Percentiles rank a stretch among this genome's conserved stretches.
These are phyloP conservation scores for Coprinopsis cinerea DNA, from an alignment of 768 basidiomycete species.

Conservation along the genomic window DNA sequence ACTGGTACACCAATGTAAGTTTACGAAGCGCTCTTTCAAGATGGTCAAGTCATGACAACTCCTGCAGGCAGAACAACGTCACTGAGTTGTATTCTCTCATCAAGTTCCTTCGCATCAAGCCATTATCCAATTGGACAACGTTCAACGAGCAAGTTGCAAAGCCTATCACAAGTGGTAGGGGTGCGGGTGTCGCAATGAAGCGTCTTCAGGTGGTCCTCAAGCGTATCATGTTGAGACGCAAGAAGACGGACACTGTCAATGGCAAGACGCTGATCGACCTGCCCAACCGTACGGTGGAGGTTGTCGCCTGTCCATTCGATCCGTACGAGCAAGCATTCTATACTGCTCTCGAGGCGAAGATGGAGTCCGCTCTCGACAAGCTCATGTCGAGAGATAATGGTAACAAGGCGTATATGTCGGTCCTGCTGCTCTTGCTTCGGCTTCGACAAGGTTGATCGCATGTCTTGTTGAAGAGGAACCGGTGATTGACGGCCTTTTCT, in stretches of 20 bases:
- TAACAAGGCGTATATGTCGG: constrained; percentile 61
- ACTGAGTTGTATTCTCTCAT: constrained; percentile 87
- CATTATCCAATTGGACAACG: constrained; percentile 69
- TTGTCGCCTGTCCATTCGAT: constrained; percentile 77
- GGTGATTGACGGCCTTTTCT: neutral
- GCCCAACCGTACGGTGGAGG: constrained; percentile 63
- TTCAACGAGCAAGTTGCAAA: constrained; percentile 78
- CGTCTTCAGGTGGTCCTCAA: constrained; percentile 82
- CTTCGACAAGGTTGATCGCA: constrained; percentile 74
- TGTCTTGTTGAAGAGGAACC: neutral
- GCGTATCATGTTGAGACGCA: constrained; percentile 84
- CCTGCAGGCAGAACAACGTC: constrained; percentile 76
- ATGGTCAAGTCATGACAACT: constrained; percentile 3
- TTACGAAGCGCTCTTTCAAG: constrained; percentile 11
- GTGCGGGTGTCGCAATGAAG: constrained; percentile 69
- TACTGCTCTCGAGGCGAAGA: constrained; percentile 57
- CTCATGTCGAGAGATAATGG: constrained; percentile 47
- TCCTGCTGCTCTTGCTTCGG: constrained; percentile 68
- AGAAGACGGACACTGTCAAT: constrained; percentile 64
- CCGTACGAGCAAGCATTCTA: constrained; percentile 78
- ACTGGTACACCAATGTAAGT: constrained; percentile 77
- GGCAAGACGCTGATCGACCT: constrained; percentile 81
- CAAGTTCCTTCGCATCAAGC: constrained; percentile 81
- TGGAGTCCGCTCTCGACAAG: constrained; percentile 62
- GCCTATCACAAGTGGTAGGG: constrained; percentile 66